These are phyloP conservation scores for Paramyrothecium sp. DNA, from an alignment of 2,329 filamentous ascomycete species.

Conservation along the genomic window DNA sequence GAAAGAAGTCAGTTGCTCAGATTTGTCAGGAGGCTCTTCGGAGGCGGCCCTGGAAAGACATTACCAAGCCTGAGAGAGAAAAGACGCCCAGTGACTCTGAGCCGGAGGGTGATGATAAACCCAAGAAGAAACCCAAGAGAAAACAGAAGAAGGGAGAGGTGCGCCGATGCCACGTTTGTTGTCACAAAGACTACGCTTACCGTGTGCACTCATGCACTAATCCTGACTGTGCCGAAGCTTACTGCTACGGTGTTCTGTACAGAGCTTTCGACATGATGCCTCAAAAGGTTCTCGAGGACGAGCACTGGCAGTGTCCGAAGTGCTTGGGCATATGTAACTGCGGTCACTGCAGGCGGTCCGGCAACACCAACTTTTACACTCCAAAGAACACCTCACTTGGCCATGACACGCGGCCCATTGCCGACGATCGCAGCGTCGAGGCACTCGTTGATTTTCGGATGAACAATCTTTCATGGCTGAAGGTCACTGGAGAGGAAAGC, in stretches of 20 bases:
- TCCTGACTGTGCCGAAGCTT: conserved; percentile 67
- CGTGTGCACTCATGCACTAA: conserved; percentile 79
- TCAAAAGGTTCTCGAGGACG: conserved; percentile 74
- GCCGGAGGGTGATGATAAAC: conserved; percentile 58
- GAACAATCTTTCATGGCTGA: conserved; percentile 84
- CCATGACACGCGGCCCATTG: conserved; percentile 86
- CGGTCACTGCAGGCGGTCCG: conserved; percentile 66
- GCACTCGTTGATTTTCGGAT: conserved; percentile 85
- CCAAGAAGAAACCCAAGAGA: conserved; percentile 59
- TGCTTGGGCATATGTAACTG: conserved; percentile 88
- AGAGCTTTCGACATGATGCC: conserved; percentile 90
- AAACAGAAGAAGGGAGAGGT: conserved; percentile 54
- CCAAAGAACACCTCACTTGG: conserved; percentile 87
- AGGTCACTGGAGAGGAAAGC: conserved; percentile 55
- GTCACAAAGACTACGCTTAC: conserved; percentile 76
- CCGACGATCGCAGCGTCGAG: conserved; percentile 88
- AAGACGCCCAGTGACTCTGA: conserved; percentile 49
- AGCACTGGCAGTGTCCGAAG: conserved; percentile 84
- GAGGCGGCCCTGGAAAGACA: conserved; percentile 77
- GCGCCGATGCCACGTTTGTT: conserved; percentile 78
- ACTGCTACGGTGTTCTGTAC: conserved; percentile 93
- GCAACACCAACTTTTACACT: conserved; percentile 73
- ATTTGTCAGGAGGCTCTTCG: conserved; percentile 91
- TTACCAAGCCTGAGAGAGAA: conserved; percentile 58
- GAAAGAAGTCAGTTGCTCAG: conserved; percentile 80